These are phyloP conservation scores for Neocatenulostroma microsporum DNA, from an alignment of 2,329 filamentous ascomycete species.

Conservation along the genomic window DNA sequence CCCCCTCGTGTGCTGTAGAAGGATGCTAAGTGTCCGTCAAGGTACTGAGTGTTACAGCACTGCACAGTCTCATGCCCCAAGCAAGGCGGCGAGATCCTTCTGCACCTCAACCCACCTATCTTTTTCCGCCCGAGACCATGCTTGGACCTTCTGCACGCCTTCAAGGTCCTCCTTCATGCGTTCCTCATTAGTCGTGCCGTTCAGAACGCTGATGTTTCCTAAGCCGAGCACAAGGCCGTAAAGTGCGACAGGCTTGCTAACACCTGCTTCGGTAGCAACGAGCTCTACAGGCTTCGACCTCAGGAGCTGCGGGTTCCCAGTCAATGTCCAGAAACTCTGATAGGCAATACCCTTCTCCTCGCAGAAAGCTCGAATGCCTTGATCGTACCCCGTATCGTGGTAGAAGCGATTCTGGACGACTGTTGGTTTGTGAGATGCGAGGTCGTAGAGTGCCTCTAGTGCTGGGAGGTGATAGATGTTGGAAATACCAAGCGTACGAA, in stretches of 20 bases:
- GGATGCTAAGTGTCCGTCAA: too few relatives aligned
- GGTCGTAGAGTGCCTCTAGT: conserved; percentile 47
- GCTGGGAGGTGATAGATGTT: conserved; percentile 54
- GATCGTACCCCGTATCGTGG: conserved; percentile 51
- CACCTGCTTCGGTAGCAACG: conserved; percentile 40
- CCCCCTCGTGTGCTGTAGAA: too few relatives aligned
- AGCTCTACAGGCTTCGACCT: conserved; percentile 40
- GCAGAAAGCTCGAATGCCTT: conserved; percentile 51
- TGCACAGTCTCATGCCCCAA: neutral
- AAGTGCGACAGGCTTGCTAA: conserved; percentile 43
- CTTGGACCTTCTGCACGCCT: conserved; percentile 1
- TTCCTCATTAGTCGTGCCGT: conserved; percentile 48
- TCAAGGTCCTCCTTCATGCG: conserved; percentile 36
- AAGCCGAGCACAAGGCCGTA: conserved; percentile 51
- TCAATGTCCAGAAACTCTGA: conserved; percentile 56
- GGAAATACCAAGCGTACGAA: conserved; percentile 66
- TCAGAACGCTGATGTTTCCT: conserved; percentile 44
- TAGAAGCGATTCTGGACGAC: conserved; percentile 74
- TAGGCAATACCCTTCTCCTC: conserved; percentile 46
- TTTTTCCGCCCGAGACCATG: neutral
- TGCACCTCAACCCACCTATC: neutral
- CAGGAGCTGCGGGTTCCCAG: conserved; percentile 49
- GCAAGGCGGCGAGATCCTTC: neutral
- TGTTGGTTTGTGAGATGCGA: conserved; percentile 45
- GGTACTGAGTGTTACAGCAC: too few relatives aligned